These are phyloP conservation scores for Pichia heedii DNA, from an alignment of 805 yeast genomes.

Conservation along the genomic window DNA sequence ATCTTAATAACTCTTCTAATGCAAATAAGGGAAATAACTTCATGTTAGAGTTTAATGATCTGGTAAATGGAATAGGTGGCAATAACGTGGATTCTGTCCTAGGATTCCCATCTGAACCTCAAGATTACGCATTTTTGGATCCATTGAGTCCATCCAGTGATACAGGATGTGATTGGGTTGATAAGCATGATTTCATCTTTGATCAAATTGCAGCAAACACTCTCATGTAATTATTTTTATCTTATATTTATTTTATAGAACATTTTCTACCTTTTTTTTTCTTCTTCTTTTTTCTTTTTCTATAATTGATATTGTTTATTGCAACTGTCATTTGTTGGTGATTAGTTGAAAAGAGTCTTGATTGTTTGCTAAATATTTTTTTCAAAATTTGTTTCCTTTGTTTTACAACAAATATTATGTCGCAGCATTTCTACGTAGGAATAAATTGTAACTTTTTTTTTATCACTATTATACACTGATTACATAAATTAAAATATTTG, in stretches of 20 bases:
- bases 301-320: background rate
- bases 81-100: background rate
- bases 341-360: too few relatives aligned
- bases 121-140: slow-evolving; percentile 13
- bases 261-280: too few relatives aligned
- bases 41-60: slow-evolving; percentile 8
- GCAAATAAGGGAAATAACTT: background rate
- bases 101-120: slow-evolving; percentile 3
- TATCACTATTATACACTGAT: background rate
- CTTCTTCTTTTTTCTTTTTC: too few relatives aligned
- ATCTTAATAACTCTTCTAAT: background rate
- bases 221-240: background rate
- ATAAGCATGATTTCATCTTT: slow-evolving; percentile 35
- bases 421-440: too few relatives aligned
- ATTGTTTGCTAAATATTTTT: too few relatives aligned
- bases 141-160: slow-evolving; percentile 28
- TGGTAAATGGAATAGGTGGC: slow-evolving; percentile 2
- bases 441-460: too few relatives aligned
- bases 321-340: too few relatives aligned
- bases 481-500: background rate
- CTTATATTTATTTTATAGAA: background rate
- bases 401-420: too few relatives aligned
- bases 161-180: slow-evolving; percentile 54
- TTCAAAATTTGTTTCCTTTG: too few relatives aligned
- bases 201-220: slow-evolving; percentile 18